Evolutionary conservation across 169 alveolate genomes (phyloP).

Genomic region (Prorocentrum cordatum): DNA sequence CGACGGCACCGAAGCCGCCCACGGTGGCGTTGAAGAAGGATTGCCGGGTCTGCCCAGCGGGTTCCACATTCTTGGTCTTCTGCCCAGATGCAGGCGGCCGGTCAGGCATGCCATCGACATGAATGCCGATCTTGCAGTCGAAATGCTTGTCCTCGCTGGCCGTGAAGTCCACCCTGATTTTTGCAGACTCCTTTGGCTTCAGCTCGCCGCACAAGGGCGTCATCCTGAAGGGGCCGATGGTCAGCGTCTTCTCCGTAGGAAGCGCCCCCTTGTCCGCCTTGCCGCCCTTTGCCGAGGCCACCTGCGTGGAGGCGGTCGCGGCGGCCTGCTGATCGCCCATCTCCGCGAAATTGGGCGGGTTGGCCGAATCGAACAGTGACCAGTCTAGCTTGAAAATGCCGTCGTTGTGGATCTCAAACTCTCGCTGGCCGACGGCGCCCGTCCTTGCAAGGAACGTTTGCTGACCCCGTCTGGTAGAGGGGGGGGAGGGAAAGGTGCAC

Average conservation of each 20-base stretch:
- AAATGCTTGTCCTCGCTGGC: constrained; percentile 37
- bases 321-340: neutral
- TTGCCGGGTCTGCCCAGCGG: neutral
- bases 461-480: too few relatives aligned
- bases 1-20: too few relatives aligned
- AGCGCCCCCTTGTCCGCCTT: neutral
- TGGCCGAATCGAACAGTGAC: constrained; percentile 77
- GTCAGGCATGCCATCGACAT: constrained; percentile 31
- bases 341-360: neutral
- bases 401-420: constrained; percentile 86
- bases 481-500: too few relatives aligned
- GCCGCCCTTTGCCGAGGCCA: neutral
- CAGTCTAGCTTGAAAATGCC: constrained; percentile 87
- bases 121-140: constrained; percentile 41
- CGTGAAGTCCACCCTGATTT: constrained; percentile 10
- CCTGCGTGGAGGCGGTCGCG: neutral
- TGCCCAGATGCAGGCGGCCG: neutral
- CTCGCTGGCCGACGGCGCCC: constrained; percentile 81
- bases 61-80: neutral
- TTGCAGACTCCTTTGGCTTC: constrained; percentile 4
- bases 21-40: neutral
- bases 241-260: neutral
- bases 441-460: too few relatives aligned
- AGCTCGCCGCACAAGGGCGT: constrained; percentile 4
- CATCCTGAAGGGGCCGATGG: constrained; percentile 25